Evolutionary conservation across 1,139 yeast genomes (phyloP).

Genomic region (Pichia sp.): DNA sequence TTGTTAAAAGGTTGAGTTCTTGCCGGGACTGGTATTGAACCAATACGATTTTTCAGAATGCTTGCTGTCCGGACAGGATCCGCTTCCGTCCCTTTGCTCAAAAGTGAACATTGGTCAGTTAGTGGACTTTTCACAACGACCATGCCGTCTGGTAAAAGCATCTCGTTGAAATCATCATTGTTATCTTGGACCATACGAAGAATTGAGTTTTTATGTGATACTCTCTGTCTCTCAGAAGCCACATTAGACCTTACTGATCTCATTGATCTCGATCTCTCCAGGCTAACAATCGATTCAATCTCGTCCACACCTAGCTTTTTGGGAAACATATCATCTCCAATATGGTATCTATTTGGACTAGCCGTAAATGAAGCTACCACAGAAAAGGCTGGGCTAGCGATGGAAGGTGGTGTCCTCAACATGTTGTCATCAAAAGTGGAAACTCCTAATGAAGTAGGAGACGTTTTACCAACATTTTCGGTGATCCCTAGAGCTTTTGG

Average conservation of each 20-base stretch:
- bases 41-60: constrained; percentile 19
- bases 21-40: background rate
- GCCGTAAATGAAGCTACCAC: constrained; percentile 17
- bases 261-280: constrained; percentile 66
- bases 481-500: constrained; percentile 8
- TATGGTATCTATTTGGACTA: constrained; percentile 25
- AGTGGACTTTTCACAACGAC: constrained; percentile 25
- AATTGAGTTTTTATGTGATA: constrained; percentile 16
- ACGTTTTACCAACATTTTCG: too few species aligned
- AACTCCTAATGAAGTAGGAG: constrained; percentile 1
- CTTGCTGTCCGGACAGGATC: constrained; percentile 15
- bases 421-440: constrained; percentile 1
- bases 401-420: constrained; percentile 13
- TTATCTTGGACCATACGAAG: constrained; percentile 16
- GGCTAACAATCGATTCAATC: constrained; percentile 67
- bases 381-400: constrained; percentile 13
- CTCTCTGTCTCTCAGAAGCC: constrained; percentile 5
- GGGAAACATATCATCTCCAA: constrained; percentile 69
- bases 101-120: constrained; percentile 11
- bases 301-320: constrained; percentile 61
- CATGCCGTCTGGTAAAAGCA: constrained; percentile 45
- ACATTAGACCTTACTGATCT: constrained; percentile 38
- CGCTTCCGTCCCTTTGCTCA: constrained; percentile 11
- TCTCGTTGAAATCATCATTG: constrained; percentile 32
- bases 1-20: background rate